Base-by-base conservation (phyloP, 352 stramenopile species). In the Phytopythium kandeliae region DNA sequence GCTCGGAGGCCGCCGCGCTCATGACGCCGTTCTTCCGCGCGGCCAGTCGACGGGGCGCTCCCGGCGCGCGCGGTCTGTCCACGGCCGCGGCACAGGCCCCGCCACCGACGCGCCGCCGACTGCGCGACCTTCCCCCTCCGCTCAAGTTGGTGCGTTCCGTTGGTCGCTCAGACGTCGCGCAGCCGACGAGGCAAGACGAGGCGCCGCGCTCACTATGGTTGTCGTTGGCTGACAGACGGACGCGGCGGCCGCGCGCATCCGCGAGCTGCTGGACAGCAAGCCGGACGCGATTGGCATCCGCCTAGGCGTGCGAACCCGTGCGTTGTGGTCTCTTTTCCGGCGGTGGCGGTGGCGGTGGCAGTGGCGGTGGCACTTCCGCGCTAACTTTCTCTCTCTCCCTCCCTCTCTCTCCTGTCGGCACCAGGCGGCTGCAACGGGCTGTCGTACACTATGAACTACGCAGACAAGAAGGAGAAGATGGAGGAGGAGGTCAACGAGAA, bases 391-490 rank as follows among this genome's bases (percentile, higher is more conserved):
- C n/a, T n/a, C n/a, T n/a, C n/a, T n/a, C n/a, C n/a, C n/a, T n/a
- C n/a, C n/a, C n/a, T 11, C 28, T 10, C 28, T 33, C 10, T 5
- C 5, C 15, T 25, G 21, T 12, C 8, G 17, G 26, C 26, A 9
- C 16, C 51, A 91, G 80, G 96, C 47, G 97, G 97, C 24, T 99
- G 97, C 77, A 99, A 99, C 72, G 97, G 97, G 0, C 63, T 99
- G 21, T 98, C 90, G 26, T 99, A 99, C 72, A 99, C 97, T 16
- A 92, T 99, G 69, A 99, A 99, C 73, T 99, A 99, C 71, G 96
- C 95, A 16, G 91, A 96, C 50, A 95, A 98, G 67, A 92, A 95
- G 57, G 85, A 95, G 45, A 88, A 89, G 43, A 74, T 97, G 50
- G 94, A 99, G 68, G 88, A 98, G 58, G 88, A 97, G 74, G 95